These are phyloP conservation scores for Neocatenulostroma microsporum DNA, from an alignment of 2,329 filamentous ascomycete genomes.

Conservation along the genomic window DNA sequence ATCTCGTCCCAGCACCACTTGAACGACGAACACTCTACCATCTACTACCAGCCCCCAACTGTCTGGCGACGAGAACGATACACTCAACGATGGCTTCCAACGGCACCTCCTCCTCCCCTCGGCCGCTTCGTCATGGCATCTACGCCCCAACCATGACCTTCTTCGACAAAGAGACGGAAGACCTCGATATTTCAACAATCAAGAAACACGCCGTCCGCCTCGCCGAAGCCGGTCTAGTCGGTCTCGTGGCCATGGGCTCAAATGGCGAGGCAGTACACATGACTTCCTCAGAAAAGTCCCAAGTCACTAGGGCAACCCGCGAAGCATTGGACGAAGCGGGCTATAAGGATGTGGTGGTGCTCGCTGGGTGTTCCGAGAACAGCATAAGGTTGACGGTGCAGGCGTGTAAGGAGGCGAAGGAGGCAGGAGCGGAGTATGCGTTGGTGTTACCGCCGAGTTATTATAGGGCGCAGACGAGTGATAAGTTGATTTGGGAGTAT, in stretches of 20 bases:
- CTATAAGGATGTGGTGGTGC: constrained; percentile 66
- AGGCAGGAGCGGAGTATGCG: constrained; percentile 69
- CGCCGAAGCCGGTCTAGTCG: constrained; percentile 67
- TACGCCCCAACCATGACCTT: constrained; percentile 89
- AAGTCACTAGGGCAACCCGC: constrained; percentile 68
- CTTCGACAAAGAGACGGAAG: constrained; percentile 75
- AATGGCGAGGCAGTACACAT: constrained; percentile 87
- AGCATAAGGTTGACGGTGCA: constrained; percentile 74
- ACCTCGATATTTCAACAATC: constrained; percentile 71
- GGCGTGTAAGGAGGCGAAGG: constrained; percentile 58
- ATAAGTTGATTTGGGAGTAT: constrained; percentile 64
- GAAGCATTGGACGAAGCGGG: constrained; percentile 76
- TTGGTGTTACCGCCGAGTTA: constrained; percentile 75
- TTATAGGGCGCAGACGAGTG: constrained; percentile 69
- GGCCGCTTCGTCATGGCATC: constrained; percentile 69
- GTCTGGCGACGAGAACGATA: neutral
- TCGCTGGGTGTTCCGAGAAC: constrained; percentile 74
- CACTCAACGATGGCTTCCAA: constrained; percentile 26
- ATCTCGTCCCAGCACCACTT: too few species aligned
- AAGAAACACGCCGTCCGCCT: constrained; percentile 74
- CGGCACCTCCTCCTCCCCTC: constrained; percentile 29
- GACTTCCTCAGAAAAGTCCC: constrained; percentile 65
- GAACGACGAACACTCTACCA: too few species aligned
- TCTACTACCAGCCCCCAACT: too few species aligned
- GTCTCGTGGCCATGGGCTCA: constrained; percentile 79